Evolutionary conservation across 2,329 filamentous ascomycete species (phyloP).

Genomic region (Dothistroma pini): DNA sequence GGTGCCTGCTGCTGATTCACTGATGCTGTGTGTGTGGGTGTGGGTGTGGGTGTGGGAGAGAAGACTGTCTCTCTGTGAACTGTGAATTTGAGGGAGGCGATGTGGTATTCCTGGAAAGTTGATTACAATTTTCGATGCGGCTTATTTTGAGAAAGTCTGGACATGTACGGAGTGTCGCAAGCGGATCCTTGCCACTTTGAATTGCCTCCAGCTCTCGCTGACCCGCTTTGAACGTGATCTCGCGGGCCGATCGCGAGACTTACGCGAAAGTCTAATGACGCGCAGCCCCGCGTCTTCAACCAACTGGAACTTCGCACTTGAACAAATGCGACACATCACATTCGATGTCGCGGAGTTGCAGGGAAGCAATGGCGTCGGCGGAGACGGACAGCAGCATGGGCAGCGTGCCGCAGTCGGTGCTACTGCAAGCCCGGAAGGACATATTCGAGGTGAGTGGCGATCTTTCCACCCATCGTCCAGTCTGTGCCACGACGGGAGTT

Average conservation of each 20-base stretch:
- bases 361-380: slow-evolving; percentile 22
- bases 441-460: slow-evolving; percentile 23
- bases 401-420: slow-evolving; percentile 21
- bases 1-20: neutral
- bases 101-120: too few relatives aligned
- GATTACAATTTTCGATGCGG: too few relatives aligned
- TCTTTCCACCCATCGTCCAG: neutral
- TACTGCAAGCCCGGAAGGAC: slow-evolving; percentile 19
- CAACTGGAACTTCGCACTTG: neutral
- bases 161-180: neutral
- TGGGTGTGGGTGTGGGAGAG: neutral
- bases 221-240: neutral
- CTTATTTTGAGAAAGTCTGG: too few relatives aligned
- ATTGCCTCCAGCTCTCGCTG: neutral
- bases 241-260: neutral
- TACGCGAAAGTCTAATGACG: neutral
- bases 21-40: neutral
- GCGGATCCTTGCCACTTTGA: neutral
- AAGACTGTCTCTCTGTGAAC: neutral
- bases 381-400: slow-evolving; percentile 26
- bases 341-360: neutral
- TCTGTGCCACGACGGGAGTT: slow-evolving; percentile 15
- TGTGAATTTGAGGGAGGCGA: too few relatives aligned
- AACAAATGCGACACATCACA: slow-evolving; percentile 2
- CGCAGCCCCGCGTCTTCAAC: neutral